Conservation (phyloP, 73 alveolate genomes). For the Paramecium pentaurelia region DNA sequence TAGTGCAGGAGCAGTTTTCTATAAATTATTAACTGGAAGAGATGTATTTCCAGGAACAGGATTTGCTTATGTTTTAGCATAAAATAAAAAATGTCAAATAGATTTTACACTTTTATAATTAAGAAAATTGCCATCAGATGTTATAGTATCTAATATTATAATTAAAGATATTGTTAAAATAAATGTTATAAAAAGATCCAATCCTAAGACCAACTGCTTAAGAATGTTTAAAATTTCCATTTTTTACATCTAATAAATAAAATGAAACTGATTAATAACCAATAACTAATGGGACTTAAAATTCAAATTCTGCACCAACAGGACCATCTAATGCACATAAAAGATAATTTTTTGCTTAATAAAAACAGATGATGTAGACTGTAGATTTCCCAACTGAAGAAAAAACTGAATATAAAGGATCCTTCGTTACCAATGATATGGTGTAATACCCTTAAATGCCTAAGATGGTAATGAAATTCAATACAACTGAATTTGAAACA, state of each 20-base stretch:
- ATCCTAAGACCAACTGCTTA: background rate
- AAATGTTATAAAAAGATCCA: conserved; percentile 1
- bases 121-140: background rate
- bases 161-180: background rate
- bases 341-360: background rate
- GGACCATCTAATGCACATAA: conserved; percentile 10
- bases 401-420: background rate
- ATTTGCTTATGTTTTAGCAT: background rate
- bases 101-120: background rate
- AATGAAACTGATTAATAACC: background rate
- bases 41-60: conserved; percentile 20
- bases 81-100: background rate
- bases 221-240: background rate
- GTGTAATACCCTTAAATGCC: background rate
- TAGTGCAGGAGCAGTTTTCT: conserved; percentile 51
- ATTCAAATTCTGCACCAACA: background rate
- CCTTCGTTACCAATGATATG: background rate
- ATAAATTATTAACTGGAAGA: conserved; percentile 16
- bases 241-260: background rate
- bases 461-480: background rate
- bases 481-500: conserved; percentile 29
- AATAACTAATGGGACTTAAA: background rate
- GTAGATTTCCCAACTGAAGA: conserved; percentile 1
- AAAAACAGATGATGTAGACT: background rate
- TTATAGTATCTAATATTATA: background rate